Conservation (phyloP, 2,329 filamentous ascomycete species). For the Colletotrichum gigasporum region DNA sequence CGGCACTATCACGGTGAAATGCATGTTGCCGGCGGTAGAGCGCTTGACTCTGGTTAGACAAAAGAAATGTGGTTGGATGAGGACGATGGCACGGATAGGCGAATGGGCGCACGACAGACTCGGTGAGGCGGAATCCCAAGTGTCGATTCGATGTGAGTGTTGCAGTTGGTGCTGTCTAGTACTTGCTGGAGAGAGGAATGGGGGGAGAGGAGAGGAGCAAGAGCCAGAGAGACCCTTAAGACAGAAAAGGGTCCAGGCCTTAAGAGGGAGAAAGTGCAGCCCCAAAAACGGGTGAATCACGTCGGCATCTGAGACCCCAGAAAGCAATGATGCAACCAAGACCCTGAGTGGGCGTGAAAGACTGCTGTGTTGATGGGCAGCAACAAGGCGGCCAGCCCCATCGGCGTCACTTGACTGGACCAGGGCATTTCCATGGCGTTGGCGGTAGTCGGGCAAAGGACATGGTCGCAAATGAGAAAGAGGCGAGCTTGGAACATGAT, state of each 20-base stretch:
- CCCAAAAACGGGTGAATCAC: conserved; percentile 17
- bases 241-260: not conserved
- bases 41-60: not conserved
- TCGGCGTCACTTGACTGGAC: conserved; percentile 21
- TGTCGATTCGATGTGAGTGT: not conserved
- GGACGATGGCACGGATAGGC: not conserved
- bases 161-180: not conserved
- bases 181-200: not conserved
- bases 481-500: conserved; percentile 3
- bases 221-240: not conserved
- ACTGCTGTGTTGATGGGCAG: conserved; percentile 4
- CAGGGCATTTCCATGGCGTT: not conserved
- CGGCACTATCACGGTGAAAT: conserved; percentile 46
- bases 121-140: not conserved
- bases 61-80: not conserved
- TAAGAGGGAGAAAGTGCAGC: not conserved
- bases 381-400: conserved; percentile 5
- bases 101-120: not conserved
- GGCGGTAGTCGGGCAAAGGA: not conserved
- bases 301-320: not conserved
- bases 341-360: conserved; percentile 17
- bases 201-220: not conserved
- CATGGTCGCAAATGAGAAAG: no score
- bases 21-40: conserved; percentile 26
- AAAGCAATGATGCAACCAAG: conserved; percentile 28